Evolutionary conservation across 495 filamentous ascomycete species (phyloP), one percentile per base, ranked within the genome.

Genomic region (Neurospora tetrasperma): DNA sequence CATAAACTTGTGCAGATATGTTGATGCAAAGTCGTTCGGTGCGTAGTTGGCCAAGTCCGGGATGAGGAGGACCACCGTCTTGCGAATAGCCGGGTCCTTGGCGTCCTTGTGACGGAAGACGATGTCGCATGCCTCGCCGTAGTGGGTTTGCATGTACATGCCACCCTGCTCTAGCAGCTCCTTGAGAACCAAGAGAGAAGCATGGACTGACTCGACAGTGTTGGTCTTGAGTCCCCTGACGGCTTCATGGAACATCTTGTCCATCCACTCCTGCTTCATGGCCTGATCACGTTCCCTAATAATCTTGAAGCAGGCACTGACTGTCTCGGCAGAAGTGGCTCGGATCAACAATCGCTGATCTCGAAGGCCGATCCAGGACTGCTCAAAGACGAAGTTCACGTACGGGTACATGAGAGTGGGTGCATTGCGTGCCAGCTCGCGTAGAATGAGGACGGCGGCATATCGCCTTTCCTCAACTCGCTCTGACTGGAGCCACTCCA

Each of bases 71-170:
- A 98, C 91, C 31, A 98, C 91, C 59, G 96, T 93, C 71, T 91
- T 89, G 41, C 95, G 89, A 74, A 98, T 96, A 43, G 93, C 91
- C 5, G 88, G 82, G 73, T 99, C 96, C 62, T 93, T 89, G 74
- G 97, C 92, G 75, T 98, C 96, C 77, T 96, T 97, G 79, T 96
- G 90, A 70, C 90, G 90, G 71, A 94, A 89, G 31, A 97, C 90
- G 73, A 94, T 94, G 74, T 99, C 96, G 81, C 95, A 98, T 16
- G 93, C 90, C 66, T 96, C 93, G 42, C 88, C 85, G 75, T 96
- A 95, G 74, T 92, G 89, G 42, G 92, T 92, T 69, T 96, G 91
- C 96, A 99, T 98, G 83, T 96, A 99, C 96, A 98, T 99, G 73
- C 94, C 94, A 35, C 96, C 95, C 76, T 96, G 93, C 73, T 93